These are phyloP conservation scores for Rhododendron kiyosumense DNA, from an alignment of 148 eudicot species.

Conservation along the genomic window DNA sequence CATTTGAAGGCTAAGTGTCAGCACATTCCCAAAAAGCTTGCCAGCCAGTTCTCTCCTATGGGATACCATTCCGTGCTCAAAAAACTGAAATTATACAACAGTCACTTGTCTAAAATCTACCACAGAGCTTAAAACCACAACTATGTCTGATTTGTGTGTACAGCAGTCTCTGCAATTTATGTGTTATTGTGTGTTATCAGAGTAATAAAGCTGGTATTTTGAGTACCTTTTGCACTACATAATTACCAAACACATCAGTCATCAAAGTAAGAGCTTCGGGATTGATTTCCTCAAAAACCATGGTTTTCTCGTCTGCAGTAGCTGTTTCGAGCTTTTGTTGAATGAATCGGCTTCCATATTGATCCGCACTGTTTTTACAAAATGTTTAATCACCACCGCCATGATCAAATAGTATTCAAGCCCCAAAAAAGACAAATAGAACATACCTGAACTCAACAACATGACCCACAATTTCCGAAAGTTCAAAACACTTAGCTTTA, in stretches of 20 bases:
- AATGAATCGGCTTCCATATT: slow-evolving; percentile 85
- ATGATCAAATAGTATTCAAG: background rate
- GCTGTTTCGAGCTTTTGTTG: slow-evolving; percentile 87
- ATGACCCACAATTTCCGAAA: slow-evolving; percentile 69
- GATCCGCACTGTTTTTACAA: slow-evolving; percentile 59
- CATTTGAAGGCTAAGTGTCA: slow-evolving; percentile 92
- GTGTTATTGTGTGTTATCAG: background rate
- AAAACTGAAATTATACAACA: slow-evolving; percentile 43
- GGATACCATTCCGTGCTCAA: slow-evolving; percentile 77
- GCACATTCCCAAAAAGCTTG: slow-evolving; percentile 69
- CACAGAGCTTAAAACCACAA: background rate
- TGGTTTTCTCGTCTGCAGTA: slow-evolving; percentile 60
- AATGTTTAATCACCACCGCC: background rate
- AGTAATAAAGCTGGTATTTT: background rate
- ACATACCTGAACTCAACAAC: slow-evolving; percentile 75
- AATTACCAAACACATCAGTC: slow-evolving; percentile 93
- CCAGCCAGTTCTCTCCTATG: slow-evolving; percentile 74
- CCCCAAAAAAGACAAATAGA: background rate
- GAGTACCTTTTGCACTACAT: slow-evolving; percentile 79
- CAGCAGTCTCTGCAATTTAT: background rate
- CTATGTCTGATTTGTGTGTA: background rate
- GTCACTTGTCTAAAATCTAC: background rate
- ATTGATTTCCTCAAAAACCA: slow-evolving; percentile 68
- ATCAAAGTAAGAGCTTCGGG: slow-evolving; percentile 70
- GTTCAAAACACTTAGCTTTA: slow-evolving; percentile 73